Conservation (phyloP, 75 land plant genomes). For the Pseudotsuga menziesii region DNA sequence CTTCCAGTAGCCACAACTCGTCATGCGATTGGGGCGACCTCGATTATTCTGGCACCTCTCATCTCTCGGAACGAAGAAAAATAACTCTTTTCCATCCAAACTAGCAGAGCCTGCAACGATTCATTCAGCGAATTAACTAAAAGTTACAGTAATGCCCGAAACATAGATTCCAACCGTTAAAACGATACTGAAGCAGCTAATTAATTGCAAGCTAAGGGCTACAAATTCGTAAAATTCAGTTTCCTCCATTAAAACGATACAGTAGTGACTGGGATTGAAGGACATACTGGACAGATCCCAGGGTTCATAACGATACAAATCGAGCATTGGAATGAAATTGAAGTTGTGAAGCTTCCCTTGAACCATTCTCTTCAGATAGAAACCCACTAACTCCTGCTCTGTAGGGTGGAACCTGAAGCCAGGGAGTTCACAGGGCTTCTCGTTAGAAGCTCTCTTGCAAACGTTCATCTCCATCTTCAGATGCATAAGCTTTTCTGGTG, state of each 20-base stretch:
- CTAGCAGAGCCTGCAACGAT: slow-evolving; percentile 9
- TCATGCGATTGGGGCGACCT: background rate
- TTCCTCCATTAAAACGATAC: no score
- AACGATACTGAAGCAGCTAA: background rate
- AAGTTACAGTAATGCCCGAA: background rate
- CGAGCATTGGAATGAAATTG: slow-evolving; percentile 11
- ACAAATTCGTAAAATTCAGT: no score
- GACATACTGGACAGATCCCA: slow-evolving; percentile 27
- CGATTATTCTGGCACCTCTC: slow-evolving; percentile 5
- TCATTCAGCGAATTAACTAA: background rate
- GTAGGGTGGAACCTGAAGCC: slow-evolving; percentile 40
- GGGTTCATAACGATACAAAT: slow-evolving; percentile 23
- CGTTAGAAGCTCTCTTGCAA: no score
- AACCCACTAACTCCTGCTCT: slow-evolving; percentile 33
- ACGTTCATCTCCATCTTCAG: no score
- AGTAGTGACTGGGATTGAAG: background rate
- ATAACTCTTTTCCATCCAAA: background rate
- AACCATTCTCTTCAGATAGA: slow-evolving; percentile 11
- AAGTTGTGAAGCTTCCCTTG: slow-evolving; percentile 9
- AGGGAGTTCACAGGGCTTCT: slow-evolving; percentile 6
- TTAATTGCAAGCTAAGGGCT: no score
- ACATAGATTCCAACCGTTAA: background rate
- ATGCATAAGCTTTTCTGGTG: no score
- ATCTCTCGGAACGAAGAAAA: no score
- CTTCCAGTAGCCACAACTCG: slow-evolving; percentile 4